Conservation (phyloP, 176 grass and related monocot genomes). For the Zea mays region DNA sequence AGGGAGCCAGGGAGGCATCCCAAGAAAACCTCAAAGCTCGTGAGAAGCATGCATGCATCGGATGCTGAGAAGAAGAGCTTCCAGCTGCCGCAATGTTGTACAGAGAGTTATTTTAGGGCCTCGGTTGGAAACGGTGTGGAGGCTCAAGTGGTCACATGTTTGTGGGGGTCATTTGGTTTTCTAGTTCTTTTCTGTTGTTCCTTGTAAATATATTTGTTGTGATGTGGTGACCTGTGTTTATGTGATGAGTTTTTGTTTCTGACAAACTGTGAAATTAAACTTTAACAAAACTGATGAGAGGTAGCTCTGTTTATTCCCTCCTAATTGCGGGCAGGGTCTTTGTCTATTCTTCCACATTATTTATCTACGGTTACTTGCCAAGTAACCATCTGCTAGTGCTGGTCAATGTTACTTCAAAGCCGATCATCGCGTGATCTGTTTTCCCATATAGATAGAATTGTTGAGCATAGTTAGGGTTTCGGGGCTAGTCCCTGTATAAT, state of each 20-base stretch:
- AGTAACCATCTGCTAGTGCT: neutral
- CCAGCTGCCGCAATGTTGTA: conserved; percentile 26
- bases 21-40: conserved; percentile 26
- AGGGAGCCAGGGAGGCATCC: neutral
- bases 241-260: conserved; percentile 18
- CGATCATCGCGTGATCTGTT: neutral
- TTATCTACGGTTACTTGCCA: neutral
- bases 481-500: too few species aligned
- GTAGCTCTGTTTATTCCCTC: conserved; percentile 4
- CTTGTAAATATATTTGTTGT: conserved; percentile 46
- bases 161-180: neutral
- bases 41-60: neutral
- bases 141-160: neutral
- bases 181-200: conserved; percentile 10
- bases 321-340: neutral
- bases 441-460: neutral
- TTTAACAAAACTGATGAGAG: neutral
- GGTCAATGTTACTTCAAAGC: neutral
- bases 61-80: conserved; percentile 5
- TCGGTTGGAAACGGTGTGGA: neutral
- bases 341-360: neutral
- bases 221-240: conserved; percentile 9
- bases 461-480: too few species aligned
- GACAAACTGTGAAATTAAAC: neutral
- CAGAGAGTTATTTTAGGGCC: neutral